phyloP scores from a whole-genome alignment of 345 rosid genomes.

The Lepidium sativum region DNA sequence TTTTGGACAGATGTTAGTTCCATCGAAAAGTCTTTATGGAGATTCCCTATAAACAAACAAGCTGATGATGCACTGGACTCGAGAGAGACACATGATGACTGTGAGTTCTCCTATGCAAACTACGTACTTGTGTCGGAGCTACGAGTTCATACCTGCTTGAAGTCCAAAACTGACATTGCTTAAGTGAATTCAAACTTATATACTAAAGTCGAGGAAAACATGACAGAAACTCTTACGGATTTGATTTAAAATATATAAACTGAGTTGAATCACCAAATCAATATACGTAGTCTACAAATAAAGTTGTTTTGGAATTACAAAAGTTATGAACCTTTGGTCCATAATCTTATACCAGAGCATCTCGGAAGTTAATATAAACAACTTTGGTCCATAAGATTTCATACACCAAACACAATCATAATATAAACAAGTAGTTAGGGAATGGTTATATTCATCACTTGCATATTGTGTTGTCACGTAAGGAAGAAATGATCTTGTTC shows the following conservation, averaged over 20 bases:
- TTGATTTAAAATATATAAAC: neutral
- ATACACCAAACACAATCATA: neutral
- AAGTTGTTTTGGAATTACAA: neutral
- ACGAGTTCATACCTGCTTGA: neutral
- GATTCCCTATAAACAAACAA: too few species aligned
- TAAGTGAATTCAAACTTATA: neutral
- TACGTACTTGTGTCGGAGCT: too few species aligned
- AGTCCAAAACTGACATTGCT: neutral
- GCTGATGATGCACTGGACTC: too few species aligned
- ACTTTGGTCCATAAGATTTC: too few species aligned
- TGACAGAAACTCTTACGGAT: neutral
- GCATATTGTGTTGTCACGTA: slow-evolving; percentile 1
- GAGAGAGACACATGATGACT: too few species aligned
- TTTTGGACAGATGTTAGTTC: too few species aligned
- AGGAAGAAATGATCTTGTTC: slow-evolving; percentile 19
- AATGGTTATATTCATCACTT: neutral
- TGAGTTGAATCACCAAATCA: neutral
- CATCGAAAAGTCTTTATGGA: too few species aligned
- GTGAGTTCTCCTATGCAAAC: too few species aligned
- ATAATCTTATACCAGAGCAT: neutral
- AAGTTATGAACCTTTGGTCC: neutral
- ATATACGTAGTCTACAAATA: neutral
- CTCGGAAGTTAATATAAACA: neutral
- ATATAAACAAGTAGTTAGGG: neutral
- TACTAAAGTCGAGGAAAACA: neutral